Percentiles rank a stretch among this genome's conserved stretches.
Evolutionary conservation across 202 grass and related monocot species (phyloP).

Genomic region (Schoenoplectus triqueter): DNA sequence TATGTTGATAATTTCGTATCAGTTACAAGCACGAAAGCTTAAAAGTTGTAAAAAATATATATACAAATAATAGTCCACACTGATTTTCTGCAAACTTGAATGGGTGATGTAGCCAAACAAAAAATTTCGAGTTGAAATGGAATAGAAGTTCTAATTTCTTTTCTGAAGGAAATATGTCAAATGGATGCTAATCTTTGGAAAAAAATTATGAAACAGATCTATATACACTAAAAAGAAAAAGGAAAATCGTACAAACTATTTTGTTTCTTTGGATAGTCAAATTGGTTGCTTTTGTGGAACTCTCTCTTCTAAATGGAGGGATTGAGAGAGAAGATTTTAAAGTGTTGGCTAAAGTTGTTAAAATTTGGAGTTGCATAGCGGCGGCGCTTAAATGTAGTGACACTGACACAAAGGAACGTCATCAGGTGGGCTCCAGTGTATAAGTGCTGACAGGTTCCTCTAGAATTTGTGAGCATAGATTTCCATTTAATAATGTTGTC

Average conservation of each 20-base stretch:
- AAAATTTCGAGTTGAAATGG: neutral
- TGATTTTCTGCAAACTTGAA: neutral
- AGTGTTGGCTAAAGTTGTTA: neutral
- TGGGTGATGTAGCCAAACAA: neutral
- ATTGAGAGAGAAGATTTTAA: neutral
- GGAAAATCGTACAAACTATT: neutral
- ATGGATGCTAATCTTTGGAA: too few species aligned
- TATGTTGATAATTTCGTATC: neutral
- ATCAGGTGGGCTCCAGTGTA: neutral
- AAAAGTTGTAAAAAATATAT: neutral
- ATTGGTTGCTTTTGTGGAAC: neutral
- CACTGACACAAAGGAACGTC: neutral
- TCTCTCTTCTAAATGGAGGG: neutral
- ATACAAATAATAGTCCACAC: neutral
- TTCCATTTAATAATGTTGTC: neutral
- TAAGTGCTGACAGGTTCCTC: neutral
- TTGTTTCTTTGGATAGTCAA: neutral
- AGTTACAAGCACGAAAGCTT: neutral
- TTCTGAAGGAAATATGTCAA: neutral
- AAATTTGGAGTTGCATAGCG: neutral
- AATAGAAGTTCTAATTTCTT: neutral
- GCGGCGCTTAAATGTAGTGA: neutral
- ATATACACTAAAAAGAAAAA: neutral
- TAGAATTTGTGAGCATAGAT: constrained; percentile 15
- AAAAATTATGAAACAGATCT: neutral